A percentile compares a stretch with the other conserved stretches of the same genome.
Evolutionary conservation across 768 basidiomycete genomes (phyloP).

Genomic region (Rhodosporidiobolus odoratus): DNA sequence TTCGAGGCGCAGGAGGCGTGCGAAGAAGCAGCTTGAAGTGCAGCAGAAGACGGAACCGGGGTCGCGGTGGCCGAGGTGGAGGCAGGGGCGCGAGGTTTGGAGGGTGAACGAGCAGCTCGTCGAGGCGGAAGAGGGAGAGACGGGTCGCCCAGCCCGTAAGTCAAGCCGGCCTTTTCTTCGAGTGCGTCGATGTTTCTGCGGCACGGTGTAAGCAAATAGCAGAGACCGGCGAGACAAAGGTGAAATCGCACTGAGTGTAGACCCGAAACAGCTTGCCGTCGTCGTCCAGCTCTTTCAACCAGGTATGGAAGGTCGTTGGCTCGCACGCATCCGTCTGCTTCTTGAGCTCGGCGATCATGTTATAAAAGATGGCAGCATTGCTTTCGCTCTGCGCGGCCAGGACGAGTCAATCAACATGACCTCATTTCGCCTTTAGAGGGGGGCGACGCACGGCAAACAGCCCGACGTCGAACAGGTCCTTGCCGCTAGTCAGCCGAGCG

Average conservation of each 20-base stretch:
- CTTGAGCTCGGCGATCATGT: conserved; percentile 81
- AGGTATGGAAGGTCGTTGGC: conserved; percentile 74
- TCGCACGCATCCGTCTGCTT: conserved; percentile 63
- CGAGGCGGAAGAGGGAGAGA: conserved; percentile 11
- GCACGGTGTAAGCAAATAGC: not conserved
- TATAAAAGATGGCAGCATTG: conserved; percentile 71
- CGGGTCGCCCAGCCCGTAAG: conserved; percentile 69
- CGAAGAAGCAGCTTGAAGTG: not conserved
- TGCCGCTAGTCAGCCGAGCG: conserved; percentile 66
- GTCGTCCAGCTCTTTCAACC: conserved; percentile 69
- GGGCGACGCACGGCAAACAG: conserved; percentile 66
- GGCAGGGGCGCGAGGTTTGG: not conserved
- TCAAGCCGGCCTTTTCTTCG: conserved; percentile 77
- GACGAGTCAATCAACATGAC: not conserved
- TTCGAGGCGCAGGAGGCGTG: conserved; percentile 4
- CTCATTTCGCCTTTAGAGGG: not conserved
- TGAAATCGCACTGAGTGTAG: conserved; percentile 63
- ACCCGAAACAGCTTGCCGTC: conserved; percentile 72
- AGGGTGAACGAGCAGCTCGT: not conserved
- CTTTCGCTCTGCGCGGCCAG: conserved; percentile 57
- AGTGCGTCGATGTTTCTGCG: conserved; percentile 73
- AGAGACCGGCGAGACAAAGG: not conserved
- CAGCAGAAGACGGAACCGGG: not conserved
- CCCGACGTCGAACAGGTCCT: conserved; percentile 84
- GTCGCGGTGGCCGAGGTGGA: not conserved